Evolutionary conservation across 2,329 filamentous ascomycete genomes (phyloP), one percentile per base, ranked within the genome.

Genomic region (Aspergillus pseudoviridinutans): DNA sequence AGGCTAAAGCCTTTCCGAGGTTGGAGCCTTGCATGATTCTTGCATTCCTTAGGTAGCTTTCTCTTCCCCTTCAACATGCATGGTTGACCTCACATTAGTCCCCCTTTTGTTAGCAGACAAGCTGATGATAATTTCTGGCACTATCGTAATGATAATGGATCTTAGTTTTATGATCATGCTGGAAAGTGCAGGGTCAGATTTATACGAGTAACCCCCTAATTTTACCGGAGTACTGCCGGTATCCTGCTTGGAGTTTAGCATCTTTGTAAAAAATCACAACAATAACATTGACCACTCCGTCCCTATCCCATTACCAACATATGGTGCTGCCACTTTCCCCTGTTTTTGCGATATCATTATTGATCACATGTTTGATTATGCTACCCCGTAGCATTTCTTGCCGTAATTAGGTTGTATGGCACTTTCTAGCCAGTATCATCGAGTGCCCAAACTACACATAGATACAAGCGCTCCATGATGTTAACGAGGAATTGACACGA

Each of bases 21-120:
- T 64, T 61, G 62, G 66, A 67, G 64, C 61, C 65, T 63, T 71
- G 67, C 66, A 70, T 66, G 44, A 47, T 62, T 54, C 50, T 60
- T 59, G 53, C 58, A 53, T 63, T 56, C 62, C 64, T 14, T 25
- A 47, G 44, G 9, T 25, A 47, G 44, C 12, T 59, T 60, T 62
- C 47, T 60, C 49, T 35, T 60, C 59, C 61, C 59, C 64, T 61
- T 61, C 63, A 55, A 53, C 46, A 50, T 59, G 53, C 56, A 14
- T 32, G 56, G 55, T 56, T 47, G 47, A 56, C 51, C 55, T 58
- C 56, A 51, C 59, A 58, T 63, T 58, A 57, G 51, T 5, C 14
- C 32, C 32, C 58, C 57, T 59, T 60, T 59, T 35, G 46, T 42
- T 51, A 49, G 12, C 53, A 51, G 52, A 42, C 17, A 53, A 50